These are phyloP conservation scores for Penicillium manginii DNA, from an alignment of 495 filamentous ascomycete species.

Conservation along the genomic window DNA sequence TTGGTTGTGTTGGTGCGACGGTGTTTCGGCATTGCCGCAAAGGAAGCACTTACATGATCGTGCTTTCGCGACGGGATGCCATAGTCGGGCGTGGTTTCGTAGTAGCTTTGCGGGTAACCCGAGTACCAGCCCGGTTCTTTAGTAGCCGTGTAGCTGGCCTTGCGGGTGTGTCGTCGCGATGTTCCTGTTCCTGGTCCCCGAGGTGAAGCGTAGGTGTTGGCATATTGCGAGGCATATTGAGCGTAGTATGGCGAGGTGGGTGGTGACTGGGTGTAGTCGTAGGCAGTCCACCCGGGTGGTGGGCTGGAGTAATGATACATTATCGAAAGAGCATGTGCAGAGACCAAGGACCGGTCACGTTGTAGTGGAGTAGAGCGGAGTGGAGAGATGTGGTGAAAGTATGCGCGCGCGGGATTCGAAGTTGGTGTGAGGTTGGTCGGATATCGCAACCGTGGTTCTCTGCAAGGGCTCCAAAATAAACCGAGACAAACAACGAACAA, in stretches of 20 bases:
- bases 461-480: slow-evolving; percentile 25
- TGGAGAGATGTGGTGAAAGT: neutral
- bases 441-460: slow-evolving; percentile 4
- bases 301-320: slow-evolving; percentile 59
- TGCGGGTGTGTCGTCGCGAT: slow-evolving; percentile 49
- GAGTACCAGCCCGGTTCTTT: slow-evolving; percentile 47
- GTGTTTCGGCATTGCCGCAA: slow-evolving; percentile 43
- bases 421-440: neutral
- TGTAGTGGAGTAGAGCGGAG: neutral
- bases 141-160: slow-evolving; percentile 51
- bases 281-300: slow-evolving; percentile 52
- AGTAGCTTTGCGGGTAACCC: slow-evolving; percentile 41
- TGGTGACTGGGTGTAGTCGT: slow-evolving; percentile 55
- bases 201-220: slow-evolving; percentile 44
- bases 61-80: slow-evolving; percentile 54
- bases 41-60: slow-evolving; percentile 63
- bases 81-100: slow-evolving; percentile 53
- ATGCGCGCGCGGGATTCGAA: neutral
- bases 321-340: slow-evolving; percentile 43
- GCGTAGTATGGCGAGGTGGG: slow-evolving; percentile 56
- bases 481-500: slow-evolving; percentile 23
- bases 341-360: slow-evolving; percentile 2
- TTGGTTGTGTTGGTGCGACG: slow-evolving; percentile 45
- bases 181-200: slow-evolving; percentile 26
- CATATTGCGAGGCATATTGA: slow-evolving; percentile 49